Evolutionary conservation across 306 rosid genomes (phyloP), one percentile per base, ranked within the genome.

Genomic region (Trifolium repens): DNA sequence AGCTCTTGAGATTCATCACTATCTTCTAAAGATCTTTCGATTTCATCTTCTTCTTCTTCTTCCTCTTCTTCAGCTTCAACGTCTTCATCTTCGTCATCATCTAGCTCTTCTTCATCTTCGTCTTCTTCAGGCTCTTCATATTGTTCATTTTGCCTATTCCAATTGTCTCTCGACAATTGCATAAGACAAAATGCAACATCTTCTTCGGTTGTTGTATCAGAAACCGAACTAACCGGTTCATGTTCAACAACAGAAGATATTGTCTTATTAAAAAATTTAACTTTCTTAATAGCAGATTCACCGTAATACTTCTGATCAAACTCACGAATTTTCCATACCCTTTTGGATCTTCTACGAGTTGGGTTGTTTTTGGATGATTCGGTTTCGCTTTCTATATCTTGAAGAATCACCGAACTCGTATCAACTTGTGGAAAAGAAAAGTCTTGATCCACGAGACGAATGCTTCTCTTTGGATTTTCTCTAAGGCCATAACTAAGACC

Each of bases 381-480:
- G 1, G 94, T 86, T 80, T 91, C 98, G 77, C 98, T 94, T 78
- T 90, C 98, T 75, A 93, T 63, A 68, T 94, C 98, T 26, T 90
- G 97, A 68, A 90, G 92, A 69, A 94, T 80, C 40, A 90, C 82
- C 0, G 94, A 91, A 5, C 84, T 93, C 9, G 62, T 58, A 11
- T 71, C 67, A 8, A 12, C 39, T 13, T 30, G 64, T 58, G 64
- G 64, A 13, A 86, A 85, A 2, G 96, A 82, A 32, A 91, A 90
- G 15, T 88, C 94, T n/a, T 87, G 97, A 94, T 91, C 89, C 37
- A 70, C 89, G 16, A 86, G 44, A 0, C 88, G 87, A 78, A 94
- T 67, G 84, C 93, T 90, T 40, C 90, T 65, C 74, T 94, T 94
- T 1, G 94, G 96, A 3, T 90, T 91, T 87, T 90, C 97, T 77